Conservation (phyloP, 345 rosid species). For the Isatis tinctoria region DNA sequence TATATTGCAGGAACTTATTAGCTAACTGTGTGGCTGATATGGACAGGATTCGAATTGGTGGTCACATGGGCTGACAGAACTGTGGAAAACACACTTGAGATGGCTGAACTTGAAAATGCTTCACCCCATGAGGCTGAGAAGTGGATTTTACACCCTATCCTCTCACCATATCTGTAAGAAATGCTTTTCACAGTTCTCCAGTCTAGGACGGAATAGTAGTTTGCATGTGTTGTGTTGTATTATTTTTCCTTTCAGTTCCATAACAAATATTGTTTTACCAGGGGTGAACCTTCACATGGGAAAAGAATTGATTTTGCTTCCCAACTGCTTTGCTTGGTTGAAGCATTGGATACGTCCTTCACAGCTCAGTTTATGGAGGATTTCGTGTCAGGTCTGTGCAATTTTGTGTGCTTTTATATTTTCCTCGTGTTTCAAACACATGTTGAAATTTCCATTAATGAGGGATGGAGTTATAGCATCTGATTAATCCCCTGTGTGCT, state of each 20-base stretch:
- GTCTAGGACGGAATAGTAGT: conserved; percentile 6
- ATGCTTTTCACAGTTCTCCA: conserved; percentile 11
- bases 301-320: conserved; percentile 72
- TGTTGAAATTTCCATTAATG: conserved; percentile 11
- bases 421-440: conserved; percentile 13
- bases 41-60: conserved; percentile 67
- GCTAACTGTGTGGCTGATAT: conserved; percentile 22
- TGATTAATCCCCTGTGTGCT: neutral
- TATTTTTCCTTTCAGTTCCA: conserved; percentile 14
- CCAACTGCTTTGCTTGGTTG: conserved; percentile 72
- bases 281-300: conserved; percentile 54
- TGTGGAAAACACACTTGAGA: conserved; percentile 79
- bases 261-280: conserved; percentile 27
- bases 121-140: conserved; percentile 90
- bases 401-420: conserved; percentile 13
- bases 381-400: conserved; percentile 74
- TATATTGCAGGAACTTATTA: conserved; percentile 9
- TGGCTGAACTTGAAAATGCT: conserved; percentile 94
- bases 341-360: conserved; percentile 64
- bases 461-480: neutral
- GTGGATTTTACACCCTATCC: conserved; percentile 67
- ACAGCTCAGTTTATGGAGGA: conserved; percentile 89
- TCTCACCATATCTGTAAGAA: conserved; percentile 66
- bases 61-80: conserved; percentile 68
- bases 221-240: conserved; percentile 20